Percentiles rank a stretch among this genome's conserved stretches.
Conservation (phyloP, 345 rosid genomes). For the Alliaria petiolata region DNA sequence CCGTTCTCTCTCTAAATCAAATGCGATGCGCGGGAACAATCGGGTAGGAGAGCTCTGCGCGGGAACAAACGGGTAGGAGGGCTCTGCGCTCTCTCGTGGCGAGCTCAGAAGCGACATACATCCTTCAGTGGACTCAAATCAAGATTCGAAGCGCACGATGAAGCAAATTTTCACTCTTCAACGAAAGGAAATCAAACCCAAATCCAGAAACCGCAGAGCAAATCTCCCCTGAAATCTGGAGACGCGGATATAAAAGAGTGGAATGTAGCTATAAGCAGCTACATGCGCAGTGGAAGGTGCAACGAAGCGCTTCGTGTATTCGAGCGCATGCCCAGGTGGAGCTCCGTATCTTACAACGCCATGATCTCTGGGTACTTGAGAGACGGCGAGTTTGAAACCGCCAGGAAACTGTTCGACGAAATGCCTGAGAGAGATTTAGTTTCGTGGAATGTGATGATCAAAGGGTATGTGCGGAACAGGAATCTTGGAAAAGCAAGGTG, state of each 20-base stretch:
- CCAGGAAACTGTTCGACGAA: conserved; percentile 48
- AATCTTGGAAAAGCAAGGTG: conserved; percentile 45
- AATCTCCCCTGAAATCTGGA: background rate
- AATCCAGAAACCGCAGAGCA: conserved; percentile 13
- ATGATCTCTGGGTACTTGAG: conserved; percentile 51
- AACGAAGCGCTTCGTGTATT: conserved; percentile 46
- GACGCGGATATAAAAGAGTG: conserved; percentile 46
- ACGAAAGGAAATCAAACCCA: conserved; percentile 25
- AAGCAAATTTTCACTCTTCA: conserved; percentile 33
- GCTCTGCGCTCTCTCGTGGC: background rate
- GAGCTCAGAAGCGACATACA: background rate
- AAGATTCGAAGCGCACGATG: background rate
- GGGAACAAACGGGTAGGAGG: background rate
- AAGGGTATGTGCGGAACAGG: conserved; percentile 58
- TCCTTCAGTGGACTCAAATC: background rate
- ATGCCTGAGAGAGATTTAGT: conserved; percentile 47
- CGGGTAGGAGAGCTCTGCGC: too few relatives aligned
- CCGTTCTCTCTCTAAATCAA: background rate
- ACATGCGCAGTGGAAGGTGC: conserved; percentile 50
- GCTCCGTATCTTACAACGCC: conserved; percentile 52
- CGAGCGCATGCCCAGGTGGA: conserved; percentile 53
- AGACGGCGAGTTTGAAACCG: conserved; percentile 40
- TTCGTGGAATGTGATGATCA: conserved; percentile 65
- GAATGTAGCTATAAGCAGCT: conserved; percentile 49
- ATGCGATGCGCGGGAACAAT: too few relatives aligned